phyloP scores from a whole-genome alignment of 352 stramenopile species.

The Phytophthora cactorum region DNA sequence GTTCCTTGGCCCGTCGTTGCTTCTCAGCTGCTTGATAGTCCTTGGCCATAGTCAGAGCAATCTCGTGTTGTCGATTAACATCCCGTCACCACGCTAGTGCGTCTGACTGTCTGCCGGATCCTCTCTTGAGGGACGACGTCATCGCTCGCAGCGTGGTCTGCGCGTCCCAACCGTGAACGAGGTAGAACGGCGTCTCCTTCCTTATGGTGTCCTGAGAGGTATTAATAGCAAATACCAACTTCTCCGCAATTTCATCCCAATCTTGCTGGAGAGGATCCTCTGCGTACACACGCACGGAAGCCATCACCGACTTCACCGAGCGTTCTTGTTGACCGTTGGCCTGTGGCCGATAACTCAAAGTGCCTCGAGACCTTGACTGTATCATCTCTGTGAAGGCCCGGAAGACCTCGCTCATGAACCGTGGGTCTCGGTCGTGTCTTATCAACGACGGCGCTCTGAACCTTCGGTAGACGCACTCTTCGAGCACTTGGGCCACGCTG shows the following conservation, averaged over 20 bases:
- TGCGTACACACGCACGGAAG: constrained; percentile 1
- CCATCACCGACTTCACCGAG: constrained; percentile 7
- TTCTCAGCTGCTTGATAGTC: neutral
- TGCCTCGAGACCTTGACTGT: constrained; percentile 1
- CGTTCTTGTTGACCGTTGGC: neutral
- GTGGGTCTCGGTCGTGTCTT: too few relatives aligned
- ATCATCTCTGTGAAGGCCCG: neutral
- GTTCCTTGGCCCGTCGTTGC: neutral
- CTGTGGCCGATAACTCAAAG: neutral
- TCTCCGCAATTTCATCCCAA: neutral
- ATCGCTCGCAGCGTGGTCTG: neutral
- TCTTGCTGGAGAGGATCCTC: neutral
- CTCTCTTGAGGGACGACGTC: neutral
- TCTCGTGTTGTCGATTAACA: constrained; percentile 5
- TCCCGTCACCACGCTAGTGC: constrained; percentile 3
- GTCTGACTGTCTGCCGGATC: neutral
- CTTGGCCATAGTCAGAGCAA: neutral
- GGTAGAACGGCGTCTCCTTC: constrained; percentile 7
- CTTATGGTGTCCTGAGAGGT: neutral
- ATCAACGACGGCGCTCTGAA: too few relatives aligned
- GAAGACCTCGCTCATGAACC: too few relatives aligned
- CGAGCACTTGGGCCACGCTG: too few relatives aligned
- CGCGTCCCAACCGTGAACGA: constrained; percentile 4
- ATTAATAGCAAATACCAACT: neutral
- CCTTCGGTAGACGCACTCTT: too few relatives aligned